phyloP scores from a whole-genome alignment of 2,329 filamentous ascomycete genomes.

The Hymenoscyphus occultus region DNA sequence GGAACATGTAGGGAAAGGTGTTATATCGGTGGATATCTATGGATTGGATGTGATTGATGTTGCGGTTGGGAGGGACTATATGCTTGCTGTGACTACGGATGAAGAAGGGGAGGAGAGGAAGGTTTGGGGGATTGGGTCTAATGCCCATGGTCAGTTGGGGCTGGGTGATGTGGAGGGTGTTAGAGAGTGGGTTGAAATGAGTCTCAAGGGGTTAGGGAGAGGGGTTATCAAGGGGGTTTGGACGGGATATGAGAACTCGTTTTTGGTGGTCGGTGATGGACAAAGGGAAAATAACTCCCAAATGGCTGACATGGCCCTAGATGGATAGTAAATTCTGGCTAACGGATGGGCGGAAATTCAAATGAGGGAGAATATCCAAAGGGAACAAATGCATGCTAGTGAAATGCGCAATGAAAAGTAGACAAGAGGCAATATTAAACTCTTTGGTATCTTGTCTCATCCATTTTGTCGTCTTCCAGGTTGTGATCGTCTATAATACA shows the following conservation, averaged over 20 bases:
- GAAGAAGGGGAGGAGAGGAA: slow-evolving; percentile 36
- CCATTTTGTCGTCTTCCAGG: slow-evolving; percentile 32
- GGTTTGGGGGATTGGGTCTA: slow-evolving; percentile 56
- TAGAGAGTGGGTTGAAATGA: slow-evolving; percentile 30
- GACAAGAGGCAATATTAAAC: background rate
- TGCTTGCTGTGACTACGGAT: slow-evolving; percentile 50
- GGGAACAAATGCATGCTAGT: background rate
- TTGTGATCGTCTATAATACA: slow-evolving; percentile 41
- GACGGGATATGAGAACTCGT: slow-evolving; percentile 35
- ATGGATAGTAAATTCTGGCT: background rate
- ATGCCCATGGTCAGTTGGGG: slow-evolving; percentile 55
- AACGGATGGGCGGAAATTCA: background rate
- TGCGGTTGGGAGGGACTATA: slow-evolving; percentile 56
- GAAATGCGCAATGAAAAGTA: slow-evolving; percentile 2
- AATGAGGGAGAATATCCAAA: background rate
- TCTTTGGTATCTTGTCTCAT: slow-evolving; percentile 32
- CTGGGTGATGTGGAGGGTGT: slow-evolving; percentile 9
- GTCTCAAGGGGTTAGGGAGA: slow-evolving; percentile 15
- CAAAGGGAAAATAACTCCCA: slow-evolving; percentile 7
- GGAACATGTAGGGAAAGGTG: slow-evolving; percentile 2
- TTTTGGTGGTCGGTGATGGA: slow-evolving; percentile 28
- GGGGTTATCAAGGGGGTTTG: slow-evolving; percentile 29
- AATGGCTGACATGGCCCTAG: no score
- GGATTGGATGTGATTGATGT: slow-evolving; percentile 55
- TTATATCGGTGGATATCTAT: slow-evolving; percentile 36